Evolutionary conservation across 768 basidiomycete genomes (phyloP).

Genomic region (Rhizopogon rudus): DNA sequence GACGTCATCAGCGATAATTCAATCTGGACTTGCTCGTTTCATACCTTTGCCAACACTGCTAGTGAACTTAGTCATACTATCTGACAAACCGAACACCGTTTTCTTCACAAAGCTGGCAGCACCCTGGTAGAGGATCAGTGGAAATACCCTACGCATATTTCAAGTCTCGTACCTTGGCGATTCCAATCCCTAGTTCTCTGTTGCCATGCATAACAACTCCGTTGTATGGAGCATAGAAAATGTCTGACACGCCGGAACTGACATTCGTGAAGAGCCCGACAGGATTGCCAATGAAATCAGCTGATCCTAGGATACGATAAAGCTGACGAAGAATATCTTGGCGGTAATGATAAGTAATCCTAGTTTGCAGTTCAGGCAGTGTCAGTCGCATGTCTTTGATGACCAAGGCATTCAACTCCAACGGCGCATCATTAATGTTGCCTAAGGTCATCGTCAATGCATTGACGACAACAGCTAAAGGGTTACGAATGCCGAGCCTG

Average conservation of each 20-base stretch:
- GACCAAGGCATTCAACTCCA: conserved; percentile 89
- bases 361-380: conserved; percentile 74
- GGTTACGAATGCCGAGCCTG: conserved; percentile 80
- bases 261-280: conserved; percentile 98
- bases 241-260: conserved; percentile 95
- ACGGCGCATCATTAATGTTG: conserved; percentile 92
- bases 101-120: conserved; percentile 99
- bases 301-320: conserved; percentile 96
- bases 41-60: conserved; percentile 94
- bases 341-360: conserved; percentile 88
- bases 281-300: conserved; percentile 94
- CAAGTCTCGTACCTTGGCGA: conserved; percentile 66
- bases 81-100: conserved; percentile 93
- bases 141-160: neutral
- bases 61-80: conserved; percentile 97
- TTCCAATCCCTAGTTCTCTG: conserved; percentile 88
- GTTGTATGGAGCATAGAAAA: conserved; percentile 98
- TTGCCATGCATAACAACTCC: conserved; percentile 97
- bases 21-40: neutral
- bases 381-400: conserved; percentile 93
- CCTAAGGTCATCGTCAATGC: conserved; percentile 96
- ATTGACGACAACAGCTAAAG: conserved; percentile 88
- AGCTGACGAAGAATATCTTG: conserved; percentile 92
- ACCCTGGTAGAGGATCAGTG: conserved; percentile 49
- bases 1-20: neutral